Base-by-base conservation (phyloP, 2,329 filamentous ascomycete species). In the Cordyceps cicadae region DNA sequence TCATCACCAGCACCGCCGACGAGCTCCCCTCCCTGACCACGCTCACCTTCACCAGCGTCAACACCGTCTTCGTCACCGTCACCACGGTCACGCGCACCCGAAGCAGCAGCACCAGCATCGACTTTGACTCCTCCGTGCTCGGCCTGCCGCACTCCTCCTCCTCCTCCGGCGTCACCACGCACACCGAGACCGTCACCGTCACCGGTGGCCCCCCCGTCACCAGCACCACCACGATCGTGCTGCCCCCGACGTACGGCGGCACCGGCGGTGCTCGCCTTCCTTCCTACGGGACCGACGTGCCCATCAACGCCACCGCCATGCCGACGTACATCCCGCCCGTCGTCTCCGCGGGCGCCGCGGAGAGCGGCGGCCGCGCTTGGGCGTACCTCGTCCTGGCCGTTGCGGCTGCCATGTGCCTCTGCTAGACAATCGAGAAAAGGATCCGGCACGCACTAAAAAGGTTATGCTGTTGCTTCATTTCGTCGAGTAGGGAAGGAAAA, bases 211-310 rank as follows among this genome's bases (percentile, higher is more conserved):
- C 66, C 37, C 63, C 67, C 7, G 63, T 64, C 11, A 68, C 69
- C 26, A 67, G 67, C 29, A 72, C 70, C 61, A 71, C 67, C n/a
- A 75, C 71, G 15, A 66, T 74, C 62, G 68, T 67, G 60, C 66
- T 72, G 24, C 64, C 66, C 2, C 54, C 64, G 2, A 64, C 66
- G 19, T 61, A 61, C 37, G 54, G 49, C 7, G 6, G 29, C 29
- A 8, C 29, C 29, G 29, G 5, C 12, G 60, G 29, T 7, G 60
- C 19, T n/a, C 41, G 54, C 43, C 49, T 52, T 32, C 39, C 48
- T 7, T 19, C 56, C 5, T 54, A 51, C 69, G 66, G 9, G 70
- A 69, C 64, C 63, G 70, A 55, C 66, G 43, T 58, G 59, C 60
- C 65, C 49, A 65, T 64, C 59, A 75, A 75, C 63, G 67, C 65